These are phyloP conservation scores for Hypoxylon sp. DNA, from an alignment of 2,329 filamentous ascomycete species.

Conservation along the genomic window DNA sequence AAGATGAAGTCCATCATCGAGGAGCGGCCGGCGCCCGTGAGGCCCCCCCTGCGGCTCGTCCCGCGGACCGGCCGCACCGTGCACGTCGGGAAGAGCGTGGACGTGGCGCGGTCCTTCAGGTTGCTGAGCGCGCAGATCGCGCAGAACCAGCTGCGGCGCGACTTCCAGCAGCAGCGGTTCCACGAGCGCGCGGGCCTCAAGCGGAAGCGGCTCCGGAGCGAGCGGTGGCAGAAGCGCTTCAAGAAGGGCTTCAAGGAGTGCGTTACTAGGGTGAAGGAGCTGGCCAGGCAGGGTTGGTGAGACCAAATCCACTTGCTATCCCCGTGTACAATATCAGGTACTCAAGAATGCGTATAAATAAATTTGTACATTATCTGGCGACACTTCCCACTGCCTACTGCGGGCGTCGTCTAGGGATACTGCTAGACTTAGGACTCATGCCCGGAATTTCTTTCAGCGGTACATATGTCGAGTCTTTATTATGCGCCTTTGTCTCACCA, in stretches of 20 bases:
- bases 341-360: conserved; percentile 28
- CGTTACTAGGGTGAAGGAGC: conserved; percentile 72
- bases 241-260: conserved; percentile 74
- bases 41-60: conserved; percentile 53
- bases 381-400: not conserved
- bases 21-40: conserved; percentile 24
- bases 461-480: conserved; percentile 7
- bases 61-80: conserved; percentile 60
- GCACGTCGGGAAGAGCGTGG: conserved; percentile 57
- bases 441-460: not conserved
- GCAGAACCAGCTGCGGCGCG: conserved; percentile 68
- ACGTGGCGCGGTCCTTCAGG: conserved; percentile 59
- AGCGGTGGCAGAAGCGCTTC: conserved; percentile 78
- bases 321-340: conserved; percentile 42
- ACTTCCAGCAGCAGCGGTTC: conserved; percentile 71
- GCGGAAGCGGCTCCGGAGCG: conserved; percentile 77
- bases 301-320: conserved; percentile 2
- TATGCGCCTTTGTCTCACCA: not conserved
- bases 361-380: conserved; percentile 27
- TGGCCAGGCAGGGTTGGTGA: conserved; percentile 85
- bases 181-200: conserved; percentile 82
- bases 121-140: conserved; percentile 55
- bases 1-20: conserved; percentile 33
- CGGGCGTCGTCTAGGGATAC: not conserved
- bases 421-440: not conserved